These are phyloP conservation scores for Pycnococcus provasolii DNA, from an alignment of 139 green algal genomes.

Conservation along the genomic window DNA sequence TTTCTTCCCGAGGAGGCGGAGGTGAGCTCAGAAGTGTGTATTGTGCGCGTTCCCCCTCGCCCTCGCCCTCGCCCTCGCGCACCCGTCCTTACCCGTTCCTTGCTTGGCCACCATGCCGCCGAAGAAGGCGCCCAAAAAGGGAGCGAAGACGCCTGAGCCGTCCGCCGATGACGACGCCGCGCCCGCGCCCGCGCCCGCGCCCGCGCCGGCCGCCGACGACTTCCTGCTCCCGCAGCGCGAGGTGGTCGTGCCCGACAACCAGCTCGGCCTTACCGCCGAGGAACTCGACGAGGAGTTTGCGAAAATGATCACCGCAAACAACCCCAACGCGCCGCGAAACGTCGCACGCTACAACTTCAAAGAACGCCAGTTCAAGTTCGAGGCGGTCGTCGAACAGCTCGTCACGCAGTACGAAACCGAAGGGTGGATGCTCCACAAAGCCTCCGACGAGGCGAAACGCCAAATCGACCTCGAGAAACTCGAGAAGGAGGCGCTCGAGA, in stretches of 20 bases:
- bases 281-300: constrained; percentile 75
- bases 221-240: not conserved
- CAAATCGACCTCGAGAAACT: constrained; percentile 60
- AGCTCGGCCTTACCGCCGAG: constrained; percentile 46
- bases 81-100: no score
- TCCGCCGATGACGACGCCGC: no score
- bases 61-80: no score
- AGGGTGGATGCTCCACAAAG: constrained; percentile 68
- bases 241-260: constrained; percentile 20
- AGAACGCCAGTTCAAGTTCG: constrained; percentile 47
- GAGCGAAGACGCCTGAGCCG: no score
- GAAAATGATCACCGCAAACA: constrained; percentile 73
- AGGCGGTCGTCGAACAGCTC: constrained; percentile 74
- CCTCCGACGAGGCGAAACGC: constrained; percentile 56
- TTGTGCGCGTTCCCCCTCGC: no score
- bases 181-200: not conserved
- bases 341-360: constrained; percentile 71
- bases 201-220: not conserved
- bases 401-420: constrained; percentile 54
- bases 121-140: no score
- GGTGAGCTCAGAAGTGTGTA: no score
- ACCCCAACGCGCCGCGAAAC: constrained; percentile 60
- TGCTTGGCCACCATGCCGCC: no score
- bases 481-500: constrained; percentile 36
- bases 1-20: no score